A percentile compares a stretch with the other conserved stretches of the same genome.
Conservation (phyloP, 371 early-diverging fungal genomes). For the Fennellomyces sp. region DNA sequence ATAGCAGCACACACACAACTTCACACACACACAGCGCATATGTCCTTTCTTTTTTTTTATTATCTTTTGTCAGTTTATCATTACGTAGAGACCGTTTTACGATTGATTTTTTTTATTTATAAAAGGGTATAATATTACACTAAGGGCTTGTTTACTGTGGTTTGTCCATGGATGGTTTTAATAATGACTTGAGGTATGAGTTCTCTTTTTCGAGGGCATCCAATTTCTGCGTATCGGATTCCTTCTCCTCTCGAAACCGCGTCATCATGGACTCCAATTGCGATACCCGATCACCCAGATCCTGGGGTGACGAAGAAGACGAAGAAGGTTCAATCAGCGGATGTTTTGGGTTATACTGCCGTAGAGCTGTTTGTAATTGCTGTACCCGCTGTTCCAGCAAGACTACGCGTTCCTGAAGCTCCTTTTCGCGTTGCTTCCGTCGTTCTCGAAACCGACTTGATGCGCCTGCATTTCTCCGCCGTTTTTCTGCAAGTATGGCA, state of each 20-base stretch:
- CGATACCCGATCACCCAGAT: conserved; percentile 36
- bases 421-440: conserved; percentile 60
- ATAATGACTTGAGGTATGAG: conserved; percentile 7
- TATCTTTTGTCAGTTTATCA: too few species aligned
- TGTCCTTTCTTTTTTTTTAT: too few species aligned
- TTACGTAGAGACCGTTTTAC: too few species aligned
- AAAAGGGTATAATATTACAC: too few species aligned
- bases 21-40: too few species aligned
- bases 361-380: conserved; percentile 40
- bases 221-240: conserved; percentile 31
- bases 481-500: conserved; percentile 59
- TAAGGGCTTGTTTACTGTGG: too few species aligned
- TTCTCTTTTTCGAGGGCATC: conserved; percentile 39
- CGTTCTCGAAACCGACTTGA: conserved; percentile 62
- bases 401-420: conserved; percentile 52
- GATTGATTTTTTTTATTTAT: too few species aligned
- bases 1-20: too few species aligned
- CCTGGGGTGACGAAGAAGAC: conserved; percentile 6
- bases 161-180: neutral
- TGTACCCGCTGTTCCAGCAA: conserved; percentile 51
- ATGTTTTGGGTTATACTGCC: conserved; percentile 28
- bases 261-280: conserved; percentile 42
- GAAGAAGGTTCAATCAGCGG: conserved; percentile 11
- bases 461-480: conserved; percentile 60
- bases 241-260: conserved; percentile 39